Evolutionary conservation across 805 yeast genomes (phyloP).

Genomic region (Kazachstania africana): DNA sequence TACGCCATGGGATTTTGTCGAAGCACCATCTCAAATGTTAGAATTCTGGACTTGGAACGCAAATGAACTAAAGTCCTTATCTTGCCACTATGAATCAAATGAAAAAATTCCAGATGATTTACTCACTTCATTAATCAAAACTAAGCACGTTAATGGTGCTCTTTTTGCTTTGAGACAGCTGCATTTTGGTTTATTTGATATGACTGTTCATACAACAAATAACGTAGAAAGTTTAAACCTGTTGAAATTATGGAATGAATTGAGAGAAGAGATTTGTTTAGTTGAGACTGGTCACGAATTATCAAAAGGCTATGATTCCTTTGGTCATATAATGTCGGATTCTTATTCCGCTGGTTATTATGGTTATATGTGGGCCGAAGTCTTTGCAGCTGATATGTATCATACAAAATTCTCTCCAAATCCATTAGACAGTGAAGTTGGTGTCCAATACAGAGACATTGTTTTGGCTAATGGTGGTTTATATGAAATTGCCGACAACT

Average conservation of each 20-base stretch:
- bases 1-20: slow-evolving; percentile 80
- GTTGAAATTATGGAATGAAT: slow-evolving; percentile 47
- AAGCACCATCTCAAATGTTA: slow-evolving; percentile 82
- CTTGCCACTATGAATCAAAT: slow-evolving; percentile 55
- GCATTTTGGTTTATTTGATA: slow-evolving; percentile 69
- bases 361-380: slow-evolving; percentile 79
- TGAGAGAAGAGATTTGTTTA: slow-evolving; percentile 51
- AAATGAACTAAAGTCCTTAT: slow-evolving; percentile 43
- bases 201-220: slow-evolving; percentile 49
- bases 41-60: slow-evolving; percentile 83
- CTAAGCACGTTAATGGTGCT: slow-evolving; percentile 72
- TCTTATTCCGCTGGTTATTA: slow-evolving; percentile 83
- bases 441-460: slow-evolving; percentile 56
- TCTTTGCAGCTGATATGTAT: slow-evolving; percentile 75
- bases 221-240: slow-evolving; percentile 38
- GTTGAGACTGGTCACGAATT: slow-evolving; percentile 41
- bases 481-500: slow-evolving; percentile 51
- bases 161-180: slow-evolving; percentile 62
- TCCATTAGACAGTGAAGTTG: slow-evolving; percentile 53
- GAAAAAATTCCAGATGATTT: slow-evolving; percentile 46
- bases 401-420: slow-evolving; percentile 54
- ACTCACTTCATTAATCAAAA: slow-evolving; percentile 43
- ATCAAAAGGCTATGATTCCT: slow-evolving; percentile 63
- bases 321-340: slow-evolving; percentile 69
- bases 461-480: slow-evolving; percentile 67